A percentile compares a stretch with the other conserved stretches of the same genome.
Conservation (phyloP, 1,284 basidiomycete species). For the Trametes versicolor region DNA sequence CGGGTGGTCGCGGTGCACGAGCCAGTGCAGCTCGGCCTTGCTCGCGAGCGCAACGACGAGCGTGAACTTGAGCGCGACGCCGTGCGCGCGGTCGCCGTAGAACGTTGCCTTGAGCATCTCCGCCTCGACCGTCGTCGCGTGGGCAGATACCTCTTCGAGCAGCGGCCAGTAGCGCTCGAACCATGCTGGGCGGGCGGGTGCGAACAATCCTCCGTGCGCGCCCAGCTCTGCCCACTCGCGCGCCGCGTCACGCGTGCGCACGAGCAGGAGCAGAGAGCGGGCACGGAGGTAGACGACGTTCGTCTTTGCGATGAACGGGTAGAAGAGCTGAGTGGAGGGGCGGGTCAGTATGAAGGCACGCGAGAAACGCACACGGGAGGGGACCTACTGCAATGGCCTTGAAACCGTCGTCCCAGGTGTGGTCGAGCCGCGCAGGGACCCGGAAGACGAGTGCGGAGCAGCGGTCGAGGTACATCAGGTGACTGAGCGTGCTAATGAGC, state of each 20-base stretch:
- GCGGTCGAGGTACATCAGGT: slow-evolving; percentile 42
- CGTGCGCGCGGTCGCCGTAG: slow-evolving; percentile 32
- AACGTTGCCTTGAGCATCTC: slow-evolving; percentile 40
- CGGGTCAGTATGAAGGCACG: too few species aligned
- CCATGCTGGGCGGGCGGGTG: slow-evolving; percentile 34
- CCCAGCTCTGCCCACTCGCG: slow-evolving; percentile 26
- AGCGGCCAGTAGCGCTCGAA: slow-evolving; percentile 41
- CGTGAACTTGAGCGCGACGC: slow-evolving; percentile 38
- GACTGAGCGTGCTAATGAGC: slow-evolving; percentile 38
- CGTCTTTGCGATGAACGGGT: slow-evolving; percentile 34
- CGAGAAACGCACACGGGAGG: too few species aligned
- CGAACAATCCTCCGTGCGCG: slow-evolving; percentile 20
- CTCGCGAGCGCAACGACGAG: slow-evolving; percentile 37
- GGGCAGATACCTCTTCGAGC: slow-evolving; percentile 38
- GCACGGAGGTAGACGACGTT: slow-evolving; percentile 38
- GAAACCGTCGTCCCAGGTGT: slow-evolving; percentile 36
- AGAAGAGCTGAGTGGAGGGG: slow-evolving; percentile 28
- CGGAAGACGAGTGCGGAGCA: slow-evolving; percentile 36
- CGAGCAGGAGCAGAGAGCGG: slow-evolving; percentile 29
- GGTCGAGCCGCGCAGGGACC: slow-evolving; percentile 30
- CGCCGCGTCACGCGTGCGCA: slow-evolving; percentile 21
- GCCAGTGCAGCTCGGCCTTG: slow-evolving; percentile 38
- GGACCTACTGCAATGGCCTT: slow-evolving; percentile 32
- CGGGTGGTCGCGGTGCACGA: slow-evolving; percentile 31
- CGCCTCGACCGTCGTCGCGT: slow-evolving; percentile 32